Evolutionary conservation across 2,329 filamentous ascomycete species (phyloP).

Genomic region (Magnaporthiopsis poae): DNA sequence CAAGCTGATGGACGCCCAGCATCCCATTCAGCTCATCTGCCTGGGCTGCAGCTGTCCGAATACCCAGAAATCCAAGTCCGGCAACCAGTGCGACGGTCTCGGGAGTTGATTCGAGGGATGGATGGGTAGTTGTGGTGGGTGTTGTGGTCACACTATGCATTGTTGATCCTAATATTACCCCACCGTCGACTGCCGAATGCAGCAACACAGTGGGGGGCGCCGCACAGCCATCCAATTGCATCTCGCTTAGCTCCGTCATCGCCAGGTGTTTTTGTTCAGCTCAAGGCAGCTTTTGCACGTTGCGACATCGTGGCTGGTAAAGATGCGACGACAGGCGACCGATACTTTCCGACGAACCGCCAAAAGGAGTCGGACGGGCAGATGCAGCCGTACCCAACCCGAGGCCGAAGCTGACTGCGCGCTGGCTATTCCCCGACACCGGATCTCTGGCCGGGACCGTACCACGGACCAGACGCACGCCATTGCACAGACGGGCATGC

Average conservation of each 20-base stretch:
- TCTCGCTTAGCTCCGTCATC: neutral
- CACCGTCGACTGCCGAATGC: neutral
- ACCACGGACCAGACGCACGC: neutral
- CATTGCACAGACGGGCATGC: neutral
- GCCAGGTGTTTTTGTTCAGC: neutral
- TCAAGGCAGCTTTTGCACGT: neutral
- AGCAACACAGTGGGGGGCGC: neutral
- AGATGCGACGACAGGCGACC: no score
- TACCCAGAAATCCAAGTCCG: neutral
- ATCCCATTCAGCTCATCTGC: no score
- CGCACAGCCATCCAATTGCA: neutral
- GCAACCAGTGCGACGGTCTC: neutral
- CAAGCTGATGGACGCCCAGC: no score
- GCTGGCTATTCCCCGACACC: no score
- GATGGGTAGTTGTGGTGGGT: no score
- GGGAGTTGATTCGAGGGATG: neutral
- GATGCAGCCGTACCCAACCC: neutral
- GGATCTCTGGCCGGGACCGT: neutral
- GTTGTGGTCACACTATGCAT: neutral
- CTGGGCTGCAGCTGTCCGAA: no score
- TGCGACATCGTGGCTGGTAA: no score
- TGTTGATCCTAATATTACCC: neutral
- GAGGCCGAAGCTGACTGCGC: neutral
- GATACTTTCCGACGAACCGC: neutral
- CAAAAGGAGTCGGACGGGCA: neutral